These are phyloP conservation scores for Microthyrium microscopicum DNA, from an alignment of 2,329 filamentous ascomycete genomes.

Conservation along the genomic window DNA sequence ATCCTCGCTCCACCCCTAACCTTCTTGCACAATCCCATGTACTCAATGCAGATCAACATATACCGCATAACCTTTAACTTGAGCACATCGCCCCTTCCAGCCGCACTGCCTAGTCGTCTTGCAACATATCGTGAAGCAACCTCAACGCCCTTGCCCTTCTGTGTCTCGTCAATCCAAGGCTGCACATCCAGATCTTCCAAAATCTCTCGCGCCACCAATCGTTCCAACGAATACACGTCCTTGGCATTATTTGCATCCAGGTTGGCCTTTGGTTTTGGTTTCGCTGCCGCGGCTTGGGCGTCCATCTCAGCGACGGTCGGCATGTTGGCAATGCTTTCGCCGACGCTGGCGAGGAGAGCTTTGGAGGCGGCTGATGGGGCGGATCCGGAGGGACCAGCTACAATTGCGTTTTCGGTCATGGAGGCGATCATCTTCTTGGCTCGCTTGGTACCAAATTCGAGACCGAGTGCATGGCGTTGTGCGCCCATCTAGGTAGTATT, in stretches of 20 bases:
- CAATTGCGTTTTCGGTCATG: constrained; percentile 55
- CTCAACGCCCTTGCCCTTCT: constrained; percentile 38
- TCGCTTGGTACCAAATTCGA: constrained; percentile 74
- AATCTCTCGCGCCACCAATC: constrained; percentile 50
- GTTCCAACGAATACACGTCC: constrained; percentile 54
- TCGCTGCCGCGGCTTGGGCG: constrained; percentile 46
- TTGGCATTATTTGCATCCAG: constrained; percentile 47
- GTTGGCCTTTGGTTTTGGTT: constrained; percentile 58
- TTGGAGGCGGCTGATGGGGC: constrained; percentile 22
- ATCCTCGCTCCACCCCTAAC: constrained; percentile 29
- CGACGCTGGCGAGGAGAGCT: constrained; percentile 5
- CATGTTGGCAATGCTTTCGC: constrained; percentile 21
- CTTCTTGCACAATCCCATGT: constrained; percentile 20
- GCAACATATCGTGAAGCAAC: constrained; percentile 49
- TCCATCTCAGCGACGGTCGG: constrained; percentile 49
- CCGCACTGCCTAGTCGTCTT: constrained; percentile 40
- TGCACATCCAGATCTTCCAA: constrained; percentile 47
- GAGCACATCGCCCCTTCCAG: constrained; percentile 30
- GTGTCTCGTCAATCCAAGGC: constrained; percentile 57
- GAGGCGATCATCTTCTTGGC: constrained; percentile 61
- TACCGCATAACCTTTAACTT: constrained; percentile 33
- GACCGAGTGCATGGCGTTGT: constrained; percentile 51
- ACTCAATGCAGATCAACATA: constrained; percentile 29
- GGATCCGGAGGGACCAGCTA: constrained; percentile 13
- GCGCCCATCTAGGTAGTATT: constrained; percentile 28